phyloP scores from a whole-genome alignment of 1,284 basidiomycete species.

The Ganoderma leucocontextum region DNA sequence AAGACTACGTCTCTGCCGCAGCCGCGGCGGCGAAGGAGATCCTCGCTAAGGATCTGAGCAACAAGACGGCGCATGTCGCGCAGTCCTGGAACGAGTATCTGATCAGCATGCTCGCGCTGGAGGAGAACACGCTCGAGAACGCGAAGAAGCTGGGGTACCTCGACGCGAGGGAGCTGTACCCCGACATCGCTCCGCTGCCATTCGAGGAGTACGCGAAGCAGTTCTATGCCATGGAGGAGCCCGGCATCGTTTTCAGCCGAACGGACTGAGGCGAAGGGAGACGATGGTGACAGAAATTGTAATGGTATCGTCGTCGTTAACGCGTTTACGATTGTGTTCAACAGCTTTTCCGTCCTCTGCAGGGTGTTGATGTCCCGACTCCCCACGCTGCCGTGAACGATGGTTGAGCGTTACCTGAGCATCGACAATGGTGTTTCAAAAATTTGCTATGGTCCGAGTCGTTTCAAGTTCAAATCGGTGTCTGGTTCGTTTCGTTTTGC shows the following conservation, averaged over 20 bases:
- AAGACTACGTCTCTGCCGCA: constrained; percentile 17
- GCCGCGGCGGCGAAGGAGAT: constrained; percentile 11
- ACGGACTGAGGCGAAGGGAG: not conserved
- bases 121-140: constrained; percentile 33
- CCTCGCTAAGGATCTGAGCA: constrained; percentile 3
- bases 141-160: constrained; percentile 36
- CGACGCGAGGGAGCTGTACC: constrained; percentile 37
- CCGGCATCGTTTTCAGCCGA: constrained; percentile 3
- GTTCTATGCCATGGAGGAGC: constrained; percentile 29
- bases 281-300: not conserved
- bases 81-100: constrained; percentile 27
- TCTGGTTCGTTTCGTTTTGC: no score
- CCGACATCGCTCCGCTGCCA: constrained; percentile 28
- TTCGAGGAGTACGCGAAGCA: constrained; percentile 33
- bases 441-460: no score
- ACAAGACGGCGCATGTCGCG: not conserved
- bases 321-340: no score
- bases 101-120: constrained; percentile 33
- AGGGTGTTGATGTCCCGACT: no score
- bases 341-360: no score
- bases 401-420: no score
- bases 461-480: no score
- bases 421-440: no score
- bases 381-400: no score
- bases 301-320: no score